Evolutionary conservation across 148 eudicot genomes (phyloP).

Genomic region (Talinum fruticosum): DNA sequence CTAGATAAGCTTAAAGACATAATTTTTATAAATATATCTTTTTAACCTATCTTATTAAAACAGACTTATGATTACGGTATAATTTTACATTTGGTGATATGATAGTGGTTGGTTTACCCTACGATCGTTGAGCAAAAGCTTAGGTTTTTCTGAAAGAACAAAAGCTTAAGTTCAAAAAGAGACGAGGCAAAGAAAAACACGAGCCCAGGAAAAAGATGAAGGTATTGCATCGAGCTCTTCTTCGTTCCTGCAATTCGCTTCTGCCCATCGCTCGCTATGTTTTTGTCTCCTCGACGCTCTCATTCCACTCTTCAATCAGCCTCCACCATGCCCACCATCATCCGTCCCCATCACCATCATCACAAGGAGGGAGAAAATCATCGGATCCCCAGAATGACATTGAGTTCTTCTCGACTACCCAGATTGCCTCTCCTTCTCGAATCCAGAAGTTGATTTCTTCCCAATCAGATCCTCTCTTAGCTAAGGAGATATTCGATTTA

Average conservation of each 20-base stretch:
- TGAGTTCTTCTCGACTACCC: slow-evolving; percentile 27
- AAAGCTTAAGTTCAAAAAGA: too few species aligned
- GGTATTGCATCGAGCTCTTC: not conserved
- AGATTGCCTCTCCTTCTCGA: slow-evolving; percentile 52
- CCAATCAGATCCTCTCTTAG: slow-evolving; percentile 79
- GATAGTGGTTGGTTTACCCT: too few species aligned
- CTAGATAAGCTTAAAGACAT: too few species aligned
- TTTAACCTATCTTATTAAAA: too few species aligned
- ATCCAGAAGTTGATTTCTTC: slow-evolving; percentile 61
- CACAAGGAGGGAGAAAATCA: slow-evolving; percentile 8
- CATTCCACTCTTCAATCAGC: slow-evolving; percentile 23
- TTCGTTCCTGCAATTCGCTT: slow-evolving; percentile 11
- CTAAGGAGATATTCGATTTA: slow-evolving; percentile 80
- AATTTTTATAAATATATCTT: too few species aligned
- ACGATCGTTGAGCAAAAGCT: too few species aligned
- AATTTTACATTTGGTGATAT: too few species aligned
- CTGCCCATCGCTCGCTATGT: not conserved
- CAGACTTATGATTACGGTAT: too few species aligned
- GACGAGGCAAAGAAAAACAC: too few species aligned
- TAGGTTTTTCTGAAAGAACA: too few species aligned
- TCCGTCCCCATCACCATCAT: not conserved
- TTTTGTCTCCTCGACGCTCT: not conserved
- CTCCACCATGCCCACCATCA: slow-evolving; percentile 2
- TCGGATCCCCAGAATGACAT: slow-evolving; percentile 20
- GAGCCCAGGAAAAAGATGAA: not conserved